These are phyloP conservation scores for Kodamaea ohmeri DNA, from an alignment of 1,139 yeast species.

Conservation along the genomic window DNA sequence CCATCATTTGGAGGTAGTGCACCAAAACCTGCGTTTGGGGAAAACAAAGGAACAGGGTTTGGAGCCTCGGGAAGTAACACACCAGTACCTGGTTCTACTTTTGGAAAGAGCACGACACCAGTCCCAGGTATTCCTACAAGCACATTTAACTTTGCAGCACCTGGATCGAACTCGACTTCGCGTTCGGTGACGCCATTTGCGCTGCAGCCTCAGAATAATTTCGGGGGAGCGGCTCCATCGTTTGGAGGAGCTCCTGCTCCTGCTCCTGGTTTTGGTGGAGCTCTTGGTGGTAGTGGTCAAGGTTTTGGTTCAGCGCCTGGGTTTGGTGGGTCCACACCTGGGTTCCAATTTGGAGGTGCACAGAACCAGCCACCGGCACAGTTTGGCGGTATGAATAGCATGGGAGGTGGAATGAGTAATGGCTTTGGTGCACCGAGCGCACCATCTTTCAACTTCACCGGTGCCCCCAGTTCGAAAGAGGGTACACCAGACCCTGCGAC, in stretches of 20 bases:
- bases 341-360: constrained; percentile 4
- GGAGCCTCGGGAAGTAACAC: constrained; percentile 7
- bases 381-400: constrained; percentile 4
- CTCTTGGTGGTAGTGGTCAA: constrained; percentile 9
- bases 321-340: constrained; percentile 5
- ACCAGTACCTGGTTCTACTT: constrained; percentile 3
- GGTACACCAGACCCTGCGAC: constrained; percentile 31
- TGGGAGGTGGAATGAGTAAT: constrained; percentile 3
- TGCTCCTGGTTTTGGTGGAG: constrained; percentile 2
- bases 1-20: too few relatives aligned
- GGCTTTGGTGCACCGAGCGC: constrained; percentile 8
- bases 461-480: constrained; percentile 17
- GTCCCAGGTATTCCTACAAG: constrained; percentile 12
- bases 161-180: too few relatives aligned
- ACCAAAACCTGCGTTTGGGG: too few relatives aligned
- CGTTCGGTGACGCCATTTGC: background rate
- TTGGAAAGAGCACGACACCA: constrained; percentile 7
- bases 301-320: constrained; percentile 2
- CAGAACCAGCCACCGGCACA: constrained; percentile 1
- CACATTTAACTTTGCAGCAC: constrained; percentile 10
- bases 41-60: constrained; percentile 1
- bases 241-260: constrained; percentile 1
- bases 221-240: background rate
- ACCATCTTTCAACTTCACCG: constrained; percentile 11
- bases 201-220: background rate